Base-by-base conservation (phyloP, 2,329 filamentous ascomycete genomes). In the Exutisphaerella laricina region DNA sequence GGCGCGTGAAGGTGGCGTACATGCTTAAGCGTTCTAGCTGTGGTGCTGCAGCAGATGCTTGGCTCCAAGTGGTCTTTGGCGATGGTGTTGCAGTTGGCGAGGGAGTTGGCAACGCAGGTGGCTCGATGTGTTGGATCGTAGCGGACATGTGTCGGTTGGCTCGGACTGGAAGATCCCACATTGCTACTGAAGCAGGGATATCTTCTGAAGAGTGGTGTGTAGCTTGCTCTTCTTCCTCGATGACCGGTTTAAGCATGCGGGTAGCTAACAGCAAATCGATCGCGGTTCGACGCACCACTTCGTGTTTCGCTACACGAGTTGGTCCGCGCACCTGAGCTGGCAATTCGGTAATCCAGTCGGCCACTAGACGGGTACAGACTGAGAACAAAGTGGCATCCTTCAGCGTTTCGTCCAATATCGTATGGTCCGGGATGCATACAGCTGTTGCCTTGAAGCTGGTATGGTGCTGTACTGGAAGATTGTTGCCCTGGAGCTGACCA, bases 261-360 rank as follows among this genome's bases (percentile, higher is more conserved):
- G 61, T 64, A 23, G 67, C 61, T 4, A 72, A 50, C 2, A 61
- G 49, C 2, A 70, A 34, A 31, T 69, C 62, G 4, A 62, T 58
- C 10, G 68, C 64, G 12, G 57, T 42, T 12, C 48, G 51, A 12
- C 53, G 49, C 14, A 53, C 56, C 3, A 58, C 39, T 18, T 58
- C 49, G 21, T 58, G 58, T 48, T 59, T 63, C 8, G 57, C 56
- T n/a, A 63, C 49, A 16, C 60, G 55, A 12, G 55, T 46, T 20
- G 56, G 41, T 16, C 57, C 60, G 21, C 55, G 41, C 3, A 57
- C 45, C 7, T 50, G 37, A 9, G 39, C 44, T 14, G 54, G 44
- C 1, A 62, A 48, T 20, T 54, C 43, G 12, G 48, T 46, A 3
- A 62, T 49, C 55, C 55, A 62, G 3, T 22, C 33, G 1, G 52